These are phyloP conservation scores for Leishmania tropica DNA, from an alignment of 208 protist genomes.

Conservation along the genomic window DNA sequence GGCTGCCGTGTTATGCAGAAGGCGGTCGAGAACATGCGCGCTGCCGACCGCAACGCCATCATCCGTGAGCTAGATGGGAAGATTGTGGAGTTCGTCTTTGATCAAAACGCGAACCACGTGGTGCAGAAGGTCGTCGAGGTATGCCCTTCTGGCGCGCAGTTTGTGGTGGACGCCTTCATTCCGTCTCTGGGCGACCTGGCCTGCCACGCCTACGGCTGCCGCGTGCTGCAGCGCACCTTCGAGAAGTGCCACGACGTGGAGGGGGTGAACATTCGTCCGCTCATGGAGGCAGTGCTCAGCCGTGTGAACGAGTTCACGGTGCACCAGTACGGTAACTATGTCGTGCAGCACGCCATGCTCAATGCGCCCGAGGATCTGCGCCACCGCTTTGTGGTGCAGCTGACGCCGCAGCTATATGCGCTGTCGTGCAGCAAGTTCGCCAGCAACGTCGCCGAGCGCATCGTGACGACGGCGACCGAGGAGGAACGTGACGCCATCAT, in stretches of 20 bases:
- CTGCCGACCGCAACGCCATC: constrained; percentile 39
- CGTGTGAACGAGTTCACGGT: constrained; percentile 85
- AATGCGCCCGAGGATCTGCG: constrained; percentile 87
- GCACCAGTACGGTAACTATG: constrained; percentile 99
- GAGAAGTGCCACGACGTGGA: constrained; percentile 58
- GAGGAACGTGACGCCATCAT: constrained; percentile 88
- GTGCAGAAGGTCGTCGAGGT: constrained; percentile 99
- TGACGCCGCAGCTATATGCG: constrained; percentile 79
- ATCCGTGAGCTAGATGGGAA: constrained; percentile 91
- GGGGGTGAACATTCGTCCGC: constrained; percentile 59
- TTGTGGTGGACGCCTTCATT: constrained; percentile 95
- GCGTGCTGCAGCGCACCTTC: constrained; percentile 98
- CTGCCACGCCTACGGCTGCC: constrained; percentile 98
- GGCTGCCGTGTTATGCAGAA: constrained; percentile 99
- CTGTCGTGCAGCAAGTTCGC: constrained; percentile 97
- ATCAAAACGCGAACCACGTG: constrained; percentile 99
- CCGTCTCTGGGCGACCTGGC: constrained; percentile 88
- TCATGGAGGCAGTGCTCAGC: constrained; percentile 92
- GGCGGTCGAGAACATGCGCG: constrained; percentile 80
- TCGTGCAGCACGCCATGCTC: constrained; percentile 98
- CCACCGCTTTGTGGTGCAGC: constrained; percentile 66
- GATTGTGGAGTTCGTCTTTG: constrained; percentile 94
- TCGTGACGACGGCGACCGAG: constrained; percentile 74
- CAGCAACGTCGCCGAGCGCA: constrained; percentile 98
- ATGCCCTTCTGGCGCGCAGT: constrained; percentile 80